Percentiles rank a stretch among this genome's conserved stretches.
Conservation (phyloP, 1,284 basidiomycete genomes). For the Tilletia horrida region DNA sequence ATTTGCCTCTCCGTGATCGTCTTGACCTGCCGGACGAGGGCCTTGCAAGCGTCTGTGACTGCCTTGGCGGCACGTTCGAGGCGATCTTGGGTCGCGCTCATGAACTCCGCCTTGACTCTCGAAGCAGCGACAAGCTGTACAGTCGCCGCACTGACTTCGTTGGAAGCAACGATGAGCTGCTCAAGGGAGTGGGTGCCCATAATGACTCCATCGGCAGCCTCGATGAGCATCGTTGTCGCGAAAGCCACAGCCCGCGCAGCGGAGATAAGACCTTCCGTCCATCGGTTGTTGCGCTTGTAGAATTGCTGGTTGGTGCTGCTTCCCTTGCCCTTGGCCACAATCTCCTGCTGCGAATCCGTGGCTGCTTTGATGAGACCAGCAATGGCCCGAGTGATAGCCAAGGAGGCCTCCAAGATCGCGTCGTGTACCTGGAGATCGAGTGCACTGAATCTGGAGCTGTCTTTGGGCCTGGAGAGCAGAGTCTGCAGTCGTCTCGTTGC, state of each 20-base stretch:
- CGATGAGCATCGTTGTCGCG: slow-evolving; percentile 93
- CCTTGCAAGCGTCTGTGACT: slow-evolving; percentile 96
- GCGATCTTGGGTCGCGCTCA: slow-evolving; percentile 96
- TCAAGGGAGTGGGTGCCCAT: slow-evolving; percentile 94
- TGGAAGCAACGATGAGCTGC: slow-evolving; percentile 97
- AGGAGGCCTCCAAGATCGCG: slow-evolving; percentile 85
- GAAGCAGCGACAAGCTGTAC: slow-evolving; percentile 98
- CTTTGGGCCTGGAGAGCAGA: slow-evolving; percentile 82
- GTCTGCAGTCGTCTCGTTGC: slow-evolving; percentile 85
- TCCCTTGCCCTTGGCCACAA: slow-evolving; percentile 89
- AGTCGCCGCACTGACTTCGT: slow-evolving; percentile 93
- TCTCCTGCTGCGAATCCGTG: slow-evolving; percentile 95
- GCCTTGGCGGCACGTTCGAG: slow-evolving; percentile 95
- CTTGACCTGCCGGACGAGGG: slow-evolving; percentile 93
- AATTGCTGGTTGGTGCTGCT: slow-evolving; percentile 87
- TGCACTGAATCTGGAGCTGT: slow-evolving; percentile 76
- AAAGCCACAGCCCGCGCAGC: slow-evolving; percentile 97
- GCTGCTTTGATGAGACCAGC: slow-evolving; percentile 90
- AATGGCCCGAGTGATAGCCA: slow-evolving; percentile 93
- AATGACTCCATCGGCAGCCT: slow-evolving; percentile 94
- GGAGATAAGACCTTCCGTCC: slow-evolving; percentile 98
- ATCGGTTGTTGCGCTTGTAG: slow-evolving; percentile 99
- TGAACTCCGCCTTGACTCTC: slow-evolving; percentile 94
- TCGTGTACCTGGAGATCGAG: slow-evolving; percentile 96
- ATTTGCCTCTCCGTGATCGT: slow-evolving; percentile 79